Percentiles rank a stretch among this genome's conserved stretches.
These are phyloP conservation scores for Dispira simplex DNA, from an alignment of 192 early-diverging fungal genomes.

Conservation along the genomic window DNA sequence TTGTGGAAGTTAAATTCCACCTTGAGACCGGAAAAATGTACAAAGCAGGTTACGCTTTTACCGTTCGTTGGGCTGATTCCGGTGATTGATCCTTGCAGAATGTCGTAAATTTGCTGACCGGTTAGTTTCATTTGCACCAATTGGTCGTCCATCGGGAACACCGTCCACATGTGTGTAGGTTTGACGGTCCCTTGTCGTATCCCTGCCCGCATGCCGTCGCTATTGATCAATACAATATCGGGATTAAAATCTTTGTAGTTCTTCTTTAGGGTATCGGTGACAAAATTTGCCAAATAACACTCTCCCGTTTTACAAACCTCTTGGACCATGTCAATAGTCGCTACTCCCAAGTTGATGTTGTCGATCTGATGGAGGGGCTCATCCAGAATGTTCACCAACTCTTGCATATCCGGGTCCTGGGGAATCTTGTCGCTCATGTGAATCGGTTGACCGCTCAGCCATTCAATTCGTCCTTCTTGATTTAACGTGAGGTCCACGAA, in stretches of 20 bases:
- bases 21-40: conserved; percentile 42
- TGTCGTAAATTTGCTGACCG: conserved; percentile 30
- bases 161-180: conserved; percentile 30
- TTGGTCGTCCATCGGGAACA: conserved; percentile 48
- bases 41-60: conserved; percentile 28
- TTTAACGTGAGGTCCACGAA: conserved; percentile 43
- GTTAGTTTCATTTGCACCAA: conserved; percentile 29
- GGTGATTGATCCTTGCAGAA: conserved; percentile 27
- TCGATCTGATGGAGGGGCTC: conserved; percentile 26
- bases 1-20: conserved; percentile 15
- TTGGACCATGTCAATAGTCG: conserved; percentile 24
- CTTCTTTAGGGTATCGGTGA: conserved; percentile 44
- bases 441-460: conserved; percentile 38
- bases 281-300: conserved; percentile 42
- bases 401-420: conserved; percentile 24
- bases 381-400: conserved; percentile 25
- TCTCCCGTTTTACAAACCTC: conserved; percentile 26
- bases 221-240: conserved; percentile 36
- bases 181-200: conserved; percentile 35
- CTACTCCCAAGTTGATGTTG: conserved; percentile 24
- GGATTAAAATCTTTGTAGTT: conserved; percentile 13
- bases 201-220: conserved; percentile 41
- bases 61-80: conserved; percentile 17
- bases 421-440: conserved; percentile 32
- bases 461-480: conserved; percentile 33